phyloP scores from a whole-genome alignment of 108 stramenopile genomes.

The Cyclostephanos tholiformis region DNA sequence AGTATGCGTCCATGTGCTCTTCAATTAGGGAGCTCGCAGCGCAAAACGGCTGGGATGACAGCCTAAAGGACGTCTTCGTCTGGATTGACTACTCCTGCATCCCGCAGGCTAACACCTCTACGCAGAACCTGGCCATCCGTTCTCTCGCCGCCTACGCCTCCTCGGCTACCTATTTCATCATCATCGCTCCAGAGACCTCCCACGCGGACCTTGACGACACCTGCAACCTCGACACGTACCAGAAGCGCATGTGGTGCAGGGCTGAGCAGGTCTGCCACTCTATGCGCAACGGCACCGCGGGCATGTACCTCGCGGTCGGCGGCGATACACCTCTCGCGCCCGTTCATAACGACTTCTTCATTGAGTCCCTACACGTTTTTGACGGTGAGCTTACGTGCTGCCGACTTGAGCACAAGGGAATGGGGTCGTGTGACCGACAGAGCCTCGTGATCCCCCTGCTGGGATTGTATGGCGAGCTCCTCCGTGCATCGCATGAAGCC shows the following conservation, averaged over 20 bases:
- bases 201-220: constrained; percentile 36
- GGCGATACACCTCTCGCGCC: constrained; percentile 4
- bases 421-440: constrained; percentile 44
- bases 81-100: constrained; percentile 53
- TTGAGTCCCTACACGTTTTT: constrained; percentile 37
- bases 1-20: constrained; percentile 28
- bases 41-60: constrained; percentile 34
- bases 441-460: constrained; percentile 46
- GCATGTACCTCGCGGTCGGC: constrained; percentile 38
- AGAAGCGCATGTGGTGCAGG: constrained; percentile 48
- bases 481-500: constrained; percentile 31
- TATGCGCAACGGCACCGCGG: constrained; percentile 34
- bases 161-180: constrained; percentile 40
- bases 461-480: constrained; percentile 46
- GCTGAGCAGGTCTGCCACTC: constrained; percentile 50
- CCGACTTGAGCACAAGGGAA: constrained; percentile 44
- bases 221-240: constrained; percentile 37
- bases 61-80: constrained; percentile 31
- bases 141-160: constrained; percentile 46
- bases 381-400: constrained; percentile 49
- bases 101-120: constrained; percentile 39
- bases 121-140: constrained; percentile 39
- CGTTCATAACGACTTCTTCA: constrained; percentile 23
- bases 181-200: constrained; percentile 35
- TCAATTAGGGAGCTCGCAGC: constrained; percentile 33